Percentiles rank a stretch among this genome's conserved stretches.
These are phyloP conservation scores for Salicornia ramosissima DNA, from an alignment of 148 eudicot genomes.

Conservation along the genomic window DNA sequence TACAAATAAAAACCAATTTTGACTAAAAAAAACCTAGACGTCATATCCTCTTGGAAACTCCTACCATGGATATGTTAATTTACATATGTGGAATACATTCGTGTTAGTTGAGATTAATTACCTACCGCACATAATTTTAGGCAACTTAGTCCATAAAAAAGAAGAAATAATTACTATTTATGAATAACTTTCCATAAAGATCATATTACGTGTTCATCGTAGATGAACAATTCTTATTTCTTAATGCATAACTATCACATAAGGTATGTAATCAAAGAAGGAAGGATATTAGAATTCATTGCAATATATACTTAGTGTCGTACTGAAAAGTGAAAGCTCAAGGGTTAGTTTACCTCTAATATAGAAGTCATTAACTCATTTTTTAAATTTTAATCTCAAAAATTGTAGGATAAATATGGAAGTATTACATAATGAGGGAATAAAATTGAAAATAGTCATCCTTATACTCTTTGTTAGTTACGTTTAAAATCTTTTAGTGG, in stretches of 20 bases:
- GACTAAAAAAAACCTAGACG: neutral
- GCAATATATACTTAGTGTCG: too few species aligned
- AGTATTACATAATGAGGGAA: too few species aligned
- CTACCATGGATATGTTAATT: neutral
- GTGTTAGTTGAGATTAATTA: conserved; percentile 10
- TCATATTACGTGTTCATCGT: neutral
- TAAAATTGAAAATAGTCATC: too few species aligned
- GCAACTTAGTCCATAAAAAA: conserved; percentile 15
- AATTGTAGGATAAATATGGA: too few species aligned
- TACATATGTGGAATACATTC: neutral
- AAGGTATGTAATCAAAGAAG: neutral
- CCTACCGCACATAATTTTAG: neutral
- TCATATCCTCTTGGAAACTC: neutral
- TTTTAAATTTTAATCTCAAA: too few species aligned
- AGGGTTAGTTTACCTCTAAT: too few species aligned
- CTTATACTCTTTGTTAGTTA: too few species aligned
- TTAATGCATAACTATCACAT: neutral
- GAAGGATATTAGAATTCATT: neutral
- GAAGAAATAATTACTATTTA: neutral
- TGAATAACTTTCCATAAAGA: neutral
- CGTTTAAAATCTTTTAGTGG: too few species aligned
- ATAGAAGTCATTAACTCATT: too few species aligned
- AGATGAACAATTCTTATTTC: neutral
- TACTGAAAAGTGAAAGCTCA: too few species aligned
- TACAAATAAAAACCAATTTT: neutral